Base-by-base conservation (phyloP, 2,329 filamentous ascomycete species). In the Acrocalymma vagum region DNA sequence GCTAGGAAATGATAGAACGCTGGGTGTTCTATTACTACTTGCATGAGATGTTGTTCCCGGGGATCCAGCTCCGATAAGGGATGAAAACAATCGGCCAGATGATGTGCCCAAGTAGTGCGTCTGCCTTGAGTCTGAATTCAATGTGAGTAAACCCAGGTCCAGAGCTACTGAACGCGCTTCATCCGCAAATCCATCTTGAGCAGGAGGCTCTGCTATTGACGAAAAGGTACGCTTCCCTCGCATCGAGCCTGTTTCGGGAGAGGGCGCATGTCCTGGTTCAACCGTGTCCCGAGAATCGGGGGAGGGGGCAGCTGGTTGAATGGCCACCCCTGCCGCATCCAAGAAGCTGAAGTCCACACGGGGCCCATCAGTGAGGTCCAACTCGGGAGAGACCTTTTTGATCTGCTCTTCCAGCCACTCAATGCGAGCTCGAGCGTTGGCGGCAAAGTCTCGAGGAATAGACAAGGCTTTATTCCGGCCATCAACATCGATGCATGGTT, bases 91-190 rank as follows among this genome's bases (percentile, higher is more conserved):
- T 1, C 67, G 53, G 0, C 69, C 70, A 3, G 69, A 71, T 2
- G 67, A 71, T 1, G 70, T 70, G 4, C 69, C 69, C 3, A 71
- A 55, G 35, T 72, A 72, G 29, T 71, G 68, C 25, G 58, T 59
- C 21, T 71, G 69, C n/a, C 58, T 53, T 1, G 65, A 65, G 34
- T 73, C 69, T 0, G 69, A 67, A 30, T 71, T 68, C 9, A 72
- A 55, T 2, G 69, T 69, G 7, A 72, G 48, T 53, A 71, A 63
- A 0, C 69, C 69, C 1, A 72, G 42, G 17, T 70, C 64, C 14
- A 68, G 54, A 1, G 69, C 64, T 11, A 71, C 63, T 0, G 67
- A 60, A 1, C 58, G 54, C 11, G 58, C 60, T 32, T 61, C 52
- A 6, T 39, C 50, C n/a, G 53, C 53, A 9, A 52, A 46, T 1